phyloP scores from a whole-genome alignment of 106 monocot species.

The Dactylorhiza incarnata region DNA sequence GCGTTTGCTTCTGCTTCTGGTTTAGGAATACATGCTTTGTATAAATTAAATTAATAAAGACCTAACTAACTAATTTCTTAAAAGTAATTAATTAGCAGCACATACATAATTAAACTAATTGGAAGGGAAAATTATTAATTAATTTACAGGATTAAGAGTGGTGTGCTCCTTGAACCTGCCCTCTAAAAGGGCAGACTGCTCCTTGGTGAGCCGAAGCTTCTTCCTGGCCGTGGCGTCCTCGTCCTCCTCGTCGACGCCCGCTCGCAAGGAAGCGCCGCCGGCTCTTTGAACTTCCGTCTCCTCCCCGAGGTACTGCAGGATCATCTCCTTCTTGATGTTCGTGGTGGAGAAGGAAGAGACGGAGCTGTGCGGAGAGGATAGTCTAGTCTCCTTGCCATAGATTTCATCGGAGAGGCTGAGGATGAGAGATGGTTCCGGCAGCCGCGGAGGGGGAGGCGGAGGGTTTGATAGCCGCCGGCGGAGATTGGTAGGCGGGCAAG shows the following conservation, averaged over 20 bases:
- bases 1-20: constrained; percentile 27
- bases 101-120: no score
- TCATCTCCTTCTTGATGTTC: constrained; percentile 31
- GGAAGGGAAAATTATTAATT: no score
- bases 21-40: not conserved
- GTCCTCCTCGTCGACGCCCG: not conserved
- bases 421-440: constrained; percentile 37
- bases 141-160: constrained; percentile 9
- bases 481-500: not conserved
- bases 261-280: constrained; percentile 7
- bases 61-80: not conserved
- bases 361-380: constrained; percentile 34
- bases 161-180: constrained; percentile 14
- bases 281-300: constrained; percentile 30
- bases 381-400: not conserved
- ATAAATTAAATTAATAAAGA: not conserved
- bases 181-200: constrained; percentile 16
- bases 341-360: constrained; percentile 32
- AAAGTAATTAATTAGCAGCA: not conserved
- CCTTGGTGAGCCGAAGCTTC: constrained; percentile 13
- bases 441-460: not conserved
- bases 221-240: not conserved
- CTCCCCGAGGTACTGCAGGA: not conserved
- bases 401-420: constrained; percentile 36
- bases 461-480: not conserved